Conservation (phyloP, 75 land plant genomes). For the Sequoia sempervirens region DNA sequence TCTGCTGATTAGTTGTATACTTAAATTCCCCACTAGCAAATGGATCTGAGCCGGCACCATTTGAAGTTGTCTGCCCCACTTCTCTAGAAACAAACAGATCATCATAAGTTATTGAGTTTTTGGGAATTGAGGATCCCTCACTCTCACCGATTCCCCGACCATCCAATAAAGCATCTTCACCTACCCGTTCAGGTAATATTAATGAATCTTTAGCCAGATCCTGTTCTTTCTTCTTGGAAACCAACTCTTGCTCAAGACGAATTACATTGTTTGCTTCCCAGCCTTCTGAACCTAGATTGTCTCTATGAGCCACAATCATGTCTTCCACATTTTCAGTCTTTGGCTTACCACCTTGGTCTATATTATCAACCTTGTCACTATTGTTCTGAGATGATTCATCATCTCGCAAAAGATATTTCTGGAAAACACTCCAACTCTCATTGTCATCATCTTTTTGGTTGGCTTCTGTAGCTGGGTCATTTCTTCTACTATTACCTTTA, state of each 20-base stretch:
- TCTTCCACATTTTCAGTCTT: not conserved
- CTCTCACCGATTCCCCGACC: not conserved
- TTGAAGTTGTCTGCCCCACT: slow-evolving; percentile 11
- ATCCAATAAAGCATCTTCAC: not conserved
- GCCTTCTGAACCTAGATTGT: not conserved
- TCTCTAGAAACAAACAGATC: slow-evolving; percentile 42
- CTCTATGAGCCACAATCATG: slow-evolving; percentile 3
- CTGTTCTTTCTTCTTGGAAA: slow-evolving; percentile 1
- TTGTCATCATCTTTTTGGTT: slow-evolving; percentile 24
- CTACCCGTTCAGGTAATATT: slow-evolving; percentile 4
- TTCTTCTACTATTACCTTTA: slow-evolving; percentile 11
- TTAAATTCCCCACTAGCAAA: slow-evolving; percentile 25
- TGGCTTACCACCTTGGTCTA: not conserved
- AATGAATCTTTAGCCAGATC: slow-evolving; percentile 2
- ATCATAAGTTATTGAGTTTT: slow-evolving; percentile 20
- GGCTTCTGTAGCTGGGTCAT: slow-evolving; percentile 30
- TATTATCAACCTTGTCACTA: not conserved
- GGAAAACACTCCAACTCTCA: slow-evolving; percentile 8
- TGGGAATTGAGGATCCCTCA: not conserved
- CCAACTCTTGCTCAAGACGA: slow-evolving; percentile 7
- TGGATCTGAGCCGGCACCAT: slow-evolving; percentile 25
- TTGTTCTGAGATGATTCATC: not conserved
- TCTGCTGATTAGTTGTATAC: slow-evolving; percentile 5
- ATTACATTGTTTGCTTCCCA: not conserved
- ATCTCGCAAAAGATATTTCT: slow-evolving; percentile 5